Percentiles rank a stretch among this genome's conserved stretches.
These are phyloP conservation scores for Prunus padus DNA, from an alignment of 306 rosid genomes.

Conservation along the genomic window DNA sequence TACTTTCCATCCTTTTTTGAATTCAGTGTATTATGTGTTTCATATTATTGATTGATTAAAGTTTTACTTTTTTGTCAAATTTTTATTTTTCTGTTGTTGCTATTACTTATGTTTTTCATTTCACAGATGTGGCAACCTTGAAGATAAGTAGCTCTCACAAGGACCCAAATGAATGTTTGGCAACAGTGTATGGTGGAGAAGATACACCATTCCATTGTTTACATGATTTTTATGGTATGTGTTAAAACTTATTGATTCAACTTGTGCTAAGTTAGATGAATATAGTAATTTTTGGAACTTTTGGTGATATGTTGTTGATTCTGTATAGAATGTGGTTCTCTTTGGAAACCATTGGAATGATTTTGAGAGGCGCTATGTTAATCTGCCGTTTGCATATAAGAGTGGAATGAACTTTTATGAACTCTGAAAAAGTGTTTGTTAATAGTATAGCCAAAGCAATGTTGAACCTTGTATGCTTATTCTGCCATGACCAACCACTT, in stretches of 20 bases:
- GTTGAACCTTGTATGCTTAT: neutral
- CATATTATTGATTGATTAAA: neutral
- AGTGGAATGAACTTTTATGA: neutral
- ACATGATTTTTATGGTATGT: slow-evolving; percentile 25
- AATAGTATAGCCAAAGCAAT: neutral
- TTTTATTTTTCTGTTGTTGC: neutral
- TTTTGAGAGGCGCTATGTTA: neutral
- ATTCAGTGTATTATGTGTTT: neutral
- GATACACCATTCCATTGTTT: slow-evolving; percentile 38
- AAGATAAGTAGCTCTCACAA: slow-evolving; percentile 34
- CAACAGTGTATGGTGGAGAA: slow-evolving; percentile 38
- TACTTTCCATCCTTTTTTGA: neutral
- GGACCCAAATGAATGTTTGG: slow-evolving; percentile 31
- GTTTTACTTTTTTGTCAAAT: too few species aligned
- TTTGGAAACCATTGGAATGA: neutral
- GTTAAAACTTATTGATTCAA: neutral
- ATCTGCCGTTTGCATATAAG: neutral
- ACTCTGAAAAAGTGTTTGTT: neutral
- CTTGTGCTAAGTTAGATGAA: neutral
- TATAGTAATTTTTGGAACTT: neutral
- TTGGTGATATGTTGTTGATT: neutral
- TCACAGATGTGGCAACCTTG: slow-evolving; percentile 1
- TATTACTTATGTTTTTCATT: neutral
- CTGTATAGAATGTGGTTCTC: neutral
- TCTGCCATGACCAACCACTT: neutral